These are phyloP conservation scores for Euphrasia arctica DNA, from an alignment of 305 asterid species.

Conservation along the genomic window DNA sequence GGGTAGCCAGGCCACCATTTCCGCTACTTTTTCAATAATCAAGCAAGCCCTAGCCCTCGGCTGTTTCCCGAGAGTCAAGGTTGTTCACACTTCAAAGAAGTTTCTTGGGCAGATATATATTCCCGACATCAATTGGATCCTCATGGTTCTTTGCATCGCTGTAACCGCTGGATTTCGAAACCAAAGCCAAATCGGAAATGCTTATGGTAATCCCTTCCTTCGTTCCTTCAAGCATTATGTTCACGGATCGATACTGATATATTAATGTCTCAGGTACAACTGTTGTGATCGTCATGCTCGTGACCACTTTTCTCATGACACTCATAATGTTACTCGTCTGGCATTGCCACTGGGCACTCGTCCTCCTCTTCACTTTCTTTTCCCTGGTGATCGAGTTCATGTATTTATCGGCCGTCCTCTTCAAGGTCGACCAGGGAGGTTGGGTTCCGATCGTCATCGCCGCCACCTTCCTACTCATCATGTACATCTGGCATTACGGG, in stretches of 20 bases:
- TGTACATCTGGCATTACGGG: constrained; percentile 82
- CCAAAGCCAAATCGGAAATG: constrained; percentile 54
- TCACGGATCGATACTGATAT: too few relatives aligned
- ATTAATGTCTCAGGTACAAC: constrained; percentile 45
- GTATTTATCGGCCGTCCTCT: constrained; percentile 51
- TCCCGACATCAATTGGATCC: constrained; percentile 97
- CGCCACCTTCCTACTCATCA: constrained; percentile 49
- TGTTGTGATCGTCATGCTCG: constrained; percentile 69
- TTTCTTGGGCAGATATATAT: constrained; percentile 94
- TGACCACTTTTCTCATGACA: constrained; percentile 75
- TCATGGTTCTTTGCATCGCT: constrained; percentile 85
- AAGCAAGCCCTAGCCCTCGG: constrained; percentile 95
- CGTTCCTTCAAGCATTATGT: background rate
- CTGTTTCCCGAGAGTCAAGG: constrained; percentile 95
- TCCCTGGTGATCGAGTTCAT: constrained; percentile 51
- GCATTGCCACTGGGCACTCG: constrained; percentile 25
- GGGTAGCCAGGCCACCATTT: constrained; percentile 95
- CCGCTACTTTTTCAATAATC: constrained; percentile 93
- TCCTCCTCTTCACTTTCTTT: constrained; percentile 41
- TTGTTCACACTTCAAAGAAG: constrained; percentile 89
- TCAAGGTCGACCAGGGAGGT: constrained; percentile 70
- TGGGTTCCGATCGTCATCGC: constrained; percentile 71
- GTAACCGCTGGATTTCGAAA: constrained; percentile 50
- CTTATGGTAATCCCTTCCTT: constrained; percentile 57
- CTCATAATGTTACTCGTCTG: constrained; percentile 68